Percentiles rank a stretch among this genome's conserved stretches.
These are phyloP conservation scores for Diaporthe sp. DNA, from an alignment of 2,329 filamentous ascomycete species.

Conservation along the genomic window DNA sequence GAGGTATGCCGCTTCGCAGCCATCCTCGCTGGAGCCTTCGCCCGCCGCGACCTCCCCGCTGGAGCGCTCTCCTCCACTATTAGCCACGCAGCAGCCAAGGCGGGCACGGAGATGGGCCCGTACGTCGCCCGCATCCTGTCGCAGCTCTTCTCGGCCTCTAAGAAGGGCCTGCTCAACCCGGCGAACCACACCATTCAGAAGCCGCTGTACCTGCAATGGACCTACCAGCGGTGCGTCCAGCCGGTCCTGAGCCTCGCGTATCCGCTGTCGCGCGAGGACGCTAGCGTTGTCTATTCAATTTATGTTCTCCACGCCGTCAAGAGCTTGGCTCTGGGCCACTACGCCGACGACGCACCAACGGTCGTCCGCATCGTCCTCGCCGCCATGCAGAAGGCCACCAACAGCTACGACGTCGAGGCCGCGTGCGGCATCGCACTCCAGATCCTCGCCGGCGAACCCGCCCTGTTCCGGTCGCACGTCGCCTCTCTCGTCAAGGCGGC, in stretches of 20 bases:
- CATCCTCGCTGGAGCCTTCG: slow-evolving; percentile 37
- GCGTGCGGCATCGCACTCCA: slow-evolving; percentile 64
- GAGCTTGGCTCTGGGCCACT: slow-evolving; percentile 65
- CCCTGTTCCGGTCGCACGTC: slow-evolving; percentile 62
- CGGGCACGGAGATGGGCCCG: slow-evolving; percentile 48
- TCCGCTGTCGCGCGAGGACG: slow-evolving; percentile 47
- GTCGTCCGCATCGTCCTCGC: slow-evolving; percentile 66
- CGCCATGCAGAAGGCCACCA: slow-evolving; percentile 58
- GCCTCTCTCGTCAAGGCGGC: slow-evolving; percentile 63
- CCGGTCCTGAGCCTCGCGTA: slow-evolving; percentile 62
- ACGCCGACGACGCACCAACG: slow-evolving; percentile 63
- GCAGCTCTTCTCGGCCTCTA: slow-evolving; percentile 55
- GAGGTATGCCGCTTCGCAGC: slow-evolving; percentile 28
- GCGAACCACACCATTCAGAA: slow-evolving; percentile 35
- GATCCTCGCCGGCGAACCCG: slow-evolving; percentile 62
- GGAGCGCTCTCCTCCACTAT: slow-evolving; percentile 32
- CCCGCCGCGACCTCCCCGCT: slow-evolving; percentile 36
- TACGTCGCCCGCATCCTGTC: slow-evolving; percentile 59
- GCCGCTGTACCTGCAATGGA: slow-evolving; percentile 60
- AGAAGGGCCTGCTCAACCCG: slow-evolving; percentile 23
- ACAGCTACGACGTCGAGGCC: slow-evolving; percentile 60
- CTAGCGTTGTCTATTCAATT: slow-evolving; percentile 46
- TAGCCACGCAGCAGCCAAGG: slow-evolving; percentile 28
- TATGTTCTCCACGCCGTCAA: slow-evolving; percentile 64
- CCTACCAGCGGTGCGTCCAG: slow-evolving; percentile 62